A percentile compares a stretch with the other conserved stretches of the same genome.
These are phyloP conservation scores for Tolypocladium album DNA, from an alignment of 2,329 filamentous ascomycete genomes.

Conservation along the genomic window DNA sequence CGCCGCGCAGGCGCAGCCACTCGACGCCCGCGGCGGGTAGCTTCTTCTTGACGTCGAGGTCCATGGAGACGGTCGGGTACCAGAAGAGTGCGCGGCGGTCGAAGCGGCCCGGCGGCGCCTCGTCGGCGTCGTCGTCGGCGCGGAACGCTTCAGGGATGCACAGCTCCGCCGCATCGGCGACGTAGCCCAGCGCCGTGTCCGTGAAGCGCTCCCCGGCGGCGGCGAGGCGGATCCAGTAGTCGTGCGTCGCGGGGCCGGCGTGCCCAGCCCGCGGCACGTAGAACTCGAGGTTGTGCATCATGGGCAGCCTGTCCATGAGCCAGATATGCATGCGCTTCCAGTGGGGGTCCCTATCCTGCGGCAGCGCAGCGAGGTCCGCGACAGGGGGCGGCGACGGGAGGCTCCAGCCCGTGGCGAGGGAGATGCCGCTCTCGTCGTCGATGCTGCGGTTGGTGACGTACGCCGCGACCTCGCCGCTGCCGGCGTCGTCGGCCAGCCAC, in stretches of 20 bases:
- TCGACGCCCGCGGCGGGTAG: slow-evolving; percentile 58
- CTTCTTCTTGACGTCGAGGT: slow-evolving; percentile 65
- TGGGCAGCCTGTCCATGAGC: slow-evolving; percentile 13
- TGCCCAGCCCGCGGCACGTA: slow-evolving; percentile 13
- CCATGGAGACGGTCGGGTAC: slow-evolving; percentile 69
- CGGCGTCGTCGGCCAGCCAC: slow-evolving; percentile 16
- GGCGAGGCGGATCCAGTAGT: slow-evolving; percentile 50
- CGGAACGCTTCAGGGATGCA: slow-evolving; percentile 48
- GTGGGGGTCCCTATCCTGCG: slow-evolving; percentile 13
- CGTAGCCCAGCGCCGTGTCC: slow-evolving; percentile 50
- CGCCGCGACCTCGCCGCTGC: slow-evolving; percentile 18
- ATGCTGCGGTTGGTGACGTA: slow-evolving; percentile 30
- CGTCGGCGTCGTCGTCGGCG: slow-evolving; percentile 12
- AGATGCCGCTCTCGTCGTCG: slow-evolving; percentile 18
- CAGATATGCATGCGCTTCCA: slow-evolving; percentile 13
- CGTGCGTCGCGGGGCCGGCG: slow-evolving; percentile 7
- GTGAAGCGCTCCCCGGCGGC: slow-evolving; percentile 52
- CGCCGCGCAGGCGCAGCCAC: slow-evolving; percentile 58
- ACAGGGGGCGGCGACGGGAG: slow-evolving; percentile 10
- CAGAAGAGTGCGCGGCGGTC: slow-evolving; percentile 36
- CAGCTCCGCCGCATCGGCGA: slow-evolving; percentile 56
- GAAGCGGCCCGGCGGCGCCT: slow-evolving; percentile 10
- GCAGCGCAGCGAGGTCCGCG: slow-evolving; percentile 14
- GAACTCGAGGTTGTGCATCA: slow-evolving; percentile 17
- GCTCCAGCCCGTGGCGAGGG: slow-evolving; percentile 15